phyloP scores from a whole-genome alignment of 129 eudicot genomes.

The Erigeron canadensis region DNA sequence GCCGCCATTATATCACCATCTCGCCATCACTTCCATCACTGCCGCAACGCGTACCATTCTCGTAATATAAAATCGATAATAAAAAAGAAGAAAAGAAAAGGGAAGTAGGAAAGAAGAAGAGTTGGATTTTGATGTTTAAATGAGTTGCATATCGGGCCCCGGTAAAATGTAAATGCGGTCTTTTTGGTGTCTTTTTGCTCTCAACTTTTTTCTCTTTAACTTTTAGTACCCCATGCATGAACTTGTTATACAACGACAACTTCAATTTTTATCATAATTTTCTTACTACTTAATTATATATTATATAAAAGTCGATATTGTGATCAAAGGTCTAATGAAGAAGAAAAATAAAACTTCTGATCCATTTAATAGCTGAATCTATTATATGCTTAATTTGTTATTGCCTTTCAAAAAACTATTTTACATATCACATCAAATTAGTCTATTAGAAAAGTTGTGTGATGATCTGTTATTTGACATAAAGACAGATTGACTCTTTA shows the following conservation, averaged over 20 bases:
- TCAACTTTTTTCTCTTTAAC: not conserved
- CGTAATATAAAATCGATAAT: too few relatives aligned
- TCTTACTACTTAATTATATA: too few relatives aligned
- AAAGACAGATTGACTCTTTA: too few relatives aligned
- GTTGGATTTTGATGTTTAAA: not conserved
- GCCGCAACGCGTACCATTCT: too few relatives aligned
- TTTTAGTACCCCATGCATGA: slow-evolving; percentile 5
- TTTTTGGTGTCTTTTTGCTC: slow-evolving; percentile 10
- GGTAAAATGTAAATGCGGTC: not conserved
- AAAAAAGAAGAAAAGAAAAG: not conserved
- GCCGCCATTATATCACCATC: too few relatives aligned
- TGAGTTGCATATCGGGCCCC: slow-evolving; percentile 1
- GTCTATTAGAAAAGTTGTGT: not conserved
- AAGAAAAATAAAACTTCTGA: too few relatives aligned
- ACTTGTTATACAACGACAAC: not conserved
- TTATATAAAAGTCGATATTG: too few relatives aligned
- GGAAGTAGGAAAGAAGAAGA: not conserved
- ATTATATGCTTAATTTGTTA: not conserved
- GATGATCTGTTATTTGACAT: not conserved
- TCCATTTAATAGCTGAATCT: not conserved
- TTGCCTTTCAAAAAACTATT: too few relatives aligned
- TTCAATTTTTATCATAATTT: not conserved
- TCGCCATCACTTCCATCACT: too few relatives aligned
- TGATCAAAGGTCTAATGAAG: too few relatives aligned
- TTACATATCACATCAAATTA: too few relatives aligned